These are phyloP conservation scores for Suhomyces choctaworum DNA, from an alignment of 1,139 yeast genomes.

Conservation along the genomic window DNA sequence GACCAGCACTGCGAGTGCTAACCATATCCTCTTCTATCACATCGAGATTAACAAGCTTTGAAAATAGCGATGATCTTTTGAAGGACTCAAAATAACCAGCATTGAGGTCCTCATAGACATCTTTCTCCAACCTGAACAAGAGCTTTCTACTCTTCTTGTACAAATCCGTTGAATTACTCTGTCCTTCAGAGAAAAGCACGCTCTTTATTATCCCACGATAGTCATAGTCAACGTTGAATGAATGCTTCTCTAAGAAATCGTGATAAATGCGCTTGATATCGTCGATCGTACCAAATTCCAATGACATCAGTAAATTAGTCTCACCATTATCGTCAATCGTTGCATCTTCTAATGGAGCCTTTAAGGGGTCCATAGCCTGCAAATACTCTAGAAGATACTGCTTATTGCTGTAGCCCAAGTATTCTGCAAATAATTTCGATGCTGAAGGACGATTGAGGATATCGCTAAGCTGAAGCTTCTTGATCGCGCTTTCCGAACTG, in stretches of 20 bases:
- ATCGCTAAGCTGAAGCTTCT: constrained; percentile 16
- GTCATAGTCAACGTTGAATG: constrained; percentile 10
- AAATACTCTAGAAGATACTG: constrained; percentile 57
- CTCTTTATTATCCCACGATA: constrained; percentile 8
- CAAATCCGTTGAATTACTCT: constrained; percentile 10
- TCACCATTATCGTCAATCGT: constrained; percentile 25
- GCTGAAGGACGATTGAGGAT: constrained; percentile 44
- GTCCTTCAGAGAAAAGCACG: constrained; percentile 7
- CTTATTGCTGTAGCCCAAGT: constrained; percentile 51
- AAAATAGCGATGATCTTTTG: constrained; percentile 38
- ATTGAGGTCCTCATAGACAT: constrained; percentile 50
- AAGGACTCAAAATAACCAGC: constrained; percentile 56
- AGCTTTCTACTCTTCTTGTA: constrained; percentile 55
- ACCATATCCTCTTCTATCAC: not conserved
- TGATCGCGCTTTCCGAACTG: constrained; percentile 8
- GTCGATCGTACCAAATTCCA: constrained; percentile 44
- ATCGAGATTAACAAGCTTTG: constrained; percentile 36
- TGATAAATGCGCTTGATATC: constrained; percentile 37
- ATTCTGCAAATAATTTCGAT: constrained; percentile 53
- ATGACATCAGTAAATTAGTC: constrained; percentile 27
- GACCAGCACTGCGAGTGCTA: constrained; percentile 8
- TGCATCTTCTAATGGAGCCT: constrained; percentile 68
- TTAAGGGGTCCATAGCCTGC: constrained; percentile 64
- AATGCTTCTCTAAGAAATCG: constrained; percentile 6
- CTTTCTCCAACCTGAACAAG: constrained; percentile 56